Evolutionary conservation across 306 rosid genomes (phyloP), one percentile per base, ranked within the genome.

Genomic region (Psophocarpus tetragonolobus): DNA sequence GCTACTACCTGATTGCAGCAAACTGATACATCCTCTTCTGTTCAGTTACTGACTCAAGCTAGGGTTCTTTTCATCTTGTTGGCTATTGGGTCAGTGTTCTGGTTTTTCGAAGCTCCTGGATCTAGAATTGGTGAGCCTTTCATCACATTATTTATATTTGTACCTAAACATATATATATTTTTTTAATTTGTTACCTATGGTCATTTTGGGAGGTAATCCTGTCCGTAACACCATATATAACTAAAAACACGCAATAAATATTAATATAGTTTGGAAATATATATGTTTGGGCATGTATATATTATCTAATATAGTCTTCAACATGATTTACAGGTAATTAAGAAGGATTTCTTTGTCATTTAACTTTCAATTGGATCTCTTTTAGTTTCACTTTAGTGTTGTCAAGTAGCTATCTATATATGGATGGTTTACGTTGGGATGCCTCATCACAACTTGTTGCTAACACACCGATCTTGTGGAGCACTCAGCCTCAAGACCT

Each of bases 401-500:
- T 50, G 60, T 47, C 30, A 73, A 58, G 23, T 69, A 45, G 44
- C 6, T 8, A 48, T 5, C 33, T 18, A 76, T 41, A 66, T 20
- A 93, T 94, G 98, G 97, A 91, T 65, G 81, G 83, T 77, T 36
- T 86, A 80, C 87, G 80, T 32, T 92, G 97, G 97, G 86, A 83
- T 80, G 87, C 81, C 17, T 83, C 92, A 14, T 80, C 92, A 12
- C 85, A 79, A 68, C 75, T 72, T 35, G 71, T 72, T 41, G 76
- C 60, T 33, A 90, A 82, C 81, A 54, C 81, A 20, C 58, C 84
- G 6, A 84, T 83, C 50, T 57, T 84, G 50, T 91, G 97, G 93
- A 87, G 78, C 75, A 79, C 78, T 58, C 91, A 87, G 39, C 88
- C 78, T 15, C 87, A 82, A 64, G 88, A 84, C 4, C 79, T 87